Base-by-base conservation (phyloP, 1,139 yeast genomes). In the Kodamaea arcana region DNA sequence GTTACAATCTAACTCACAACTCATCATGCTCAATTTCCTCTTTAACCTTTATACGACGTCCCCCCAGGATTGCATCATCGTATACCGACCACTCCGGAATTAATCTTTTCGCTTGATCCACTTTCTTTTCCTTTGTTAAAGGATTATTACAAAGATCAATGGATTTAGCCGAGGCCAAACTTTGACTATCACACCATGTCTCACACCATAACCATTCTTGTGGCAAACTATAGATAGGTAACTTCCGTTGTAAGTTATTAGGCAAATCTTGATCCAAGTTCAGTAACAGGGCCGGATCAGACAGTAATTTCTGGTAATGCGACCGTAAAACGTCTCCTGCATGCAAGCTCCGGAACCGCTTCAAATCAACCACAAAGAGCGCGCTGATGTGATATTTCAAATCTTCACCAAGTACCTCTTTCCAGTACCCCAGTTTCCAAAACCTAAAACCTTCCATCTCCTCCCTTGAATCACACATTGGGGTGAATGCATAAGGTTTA, bases 391-490 rank as follows among this genome's bases (percentile, higher is more conserved):
- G 96, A 52, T 92, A 92, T 42, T 72, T 72, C 27, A 65, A 60
- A 20, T 75, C 73, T 24, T 75, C 79, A 24, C 74, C 71, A 29
- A 90, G 62, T 20, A 75, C 73, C 4, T 69, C 69, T 37, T 76
- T 62, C 98, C 98, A 92, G 56, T 87, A 92, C 0, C 97, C 97
- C 43, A 78, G 76, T 50, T 87, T 83, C 98, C 98, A 92, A 61
- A 92, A 92, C 37, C 95, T 65, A 54, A 72, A 83, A 0, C 94
- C 95, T 48, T 83, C 90, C 81, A 83, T 84, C 46, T 84, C 95
- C 21, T 62, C 58, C 33, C 92, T 67, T 1, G 90, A 80, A 36
- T 86, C 94, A 46, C 95, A 78, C 95, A 86, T 85, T 13, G 95
- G 95, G 0, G 88, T 76, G 51, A 80, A 85, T 0, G 90, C 95